Percentiles rank a stretch among this genome's conserved stretches.
Conservation (phyloP, 2,329 filamentous ascomycete genomes). For the Kalmusia sp. region DNA sequence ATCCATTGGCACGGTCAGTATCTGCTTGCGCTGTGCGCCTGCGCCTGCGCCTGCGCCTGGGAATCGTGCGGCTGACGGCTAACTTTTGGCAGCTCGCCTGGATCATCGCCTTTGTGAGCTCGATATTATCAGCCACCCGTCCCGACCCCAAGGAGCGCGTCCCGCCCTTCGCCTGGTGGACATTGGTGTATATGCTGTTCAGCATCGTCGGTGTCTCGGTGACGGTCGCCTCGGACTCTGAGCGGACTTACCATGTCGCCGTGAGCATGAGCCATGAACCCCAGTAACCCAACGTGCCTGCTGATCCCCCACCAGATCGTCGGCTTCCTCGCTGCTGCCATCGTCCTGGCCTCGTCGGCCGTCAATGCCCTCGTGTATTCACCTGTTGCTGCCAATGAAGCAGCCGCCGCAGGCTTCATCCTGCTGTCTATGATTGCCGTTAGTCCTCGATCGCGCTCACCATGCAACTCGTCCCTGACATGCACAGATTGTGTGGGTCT, state of each 20-base stretch:
- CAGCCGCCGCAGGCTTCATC: slow-evolving; percentile 91
- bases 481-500: slow-evolving; percentile 90
- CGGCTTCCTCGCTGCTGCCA: slow-evolving; percentile 81
- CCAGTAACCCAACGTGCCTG: slow-evolving; percentile 13
- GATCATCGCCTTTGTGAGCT: slow-evolving; percentile 89
- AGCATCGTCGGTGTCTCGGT: slow-evolving; percentile 80
- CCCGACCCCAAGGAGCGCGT: slow-evolving; percentile 65
- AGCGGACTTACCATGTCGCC: slow-evolving; percentile 89
- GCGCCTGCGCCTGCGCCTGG: neutral
- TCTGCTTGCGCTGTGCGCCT: slow-evolving; percentile 11
- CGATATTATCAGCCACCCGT: slow-evolving; percentile 72
- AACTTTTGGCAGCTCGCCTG: slow-evolving; percentile 77
- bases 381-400: slow-evolving; percentile 75
- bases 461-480: neutral
- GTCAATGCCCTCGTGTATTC: slow-evolving; percentile 88
- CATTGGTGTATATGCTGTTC: slow-evolving; percentile 83
- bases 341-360: slow-evolving; percentile 84
- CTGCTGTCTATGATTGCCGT: slow-evolving; percentile 91
- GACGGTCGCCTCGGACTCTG: slow-evolving; percentile 83
- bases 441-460: neutral
- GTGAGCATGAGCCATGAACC: slow-evolving; percentile 52
- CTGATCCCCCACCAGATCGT: slow-evolving; percentile 67
- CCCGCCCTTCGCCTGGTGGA: slow-evolving; percentile 82
- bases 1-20: slow-evolving; percentile 85
- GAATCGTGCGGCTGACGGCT: slow-evolving; percentile 10